Evolutionary conservation across 768 basidiomycete genomes (phyloP).

Genomic region (Naganishia vaughanmartiniae): DNA sequence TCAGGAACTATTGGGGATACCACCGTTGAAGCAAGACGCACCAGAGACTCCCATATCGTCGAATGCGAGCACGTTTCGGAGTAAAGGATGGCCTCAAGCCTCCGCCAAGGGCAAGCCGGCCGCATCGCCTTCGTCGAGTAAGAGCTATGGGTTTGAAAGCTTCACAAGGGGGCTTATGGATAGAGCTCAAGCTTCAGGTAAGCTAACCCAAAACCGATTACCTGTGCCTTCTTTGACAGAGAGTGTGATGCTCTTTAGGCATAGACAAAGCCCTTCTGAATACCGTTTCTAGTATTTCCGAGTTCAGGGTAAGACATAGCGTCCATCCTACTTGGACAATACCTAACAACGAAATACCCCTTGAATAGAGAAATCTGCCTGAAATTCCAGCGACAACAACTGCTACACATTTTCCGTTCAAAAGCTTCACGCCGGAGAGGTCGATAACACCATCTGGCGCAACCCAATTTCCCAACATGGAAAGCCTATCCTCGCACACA

Average conservation of each 20-base stretch:
- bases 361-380: constrained; percentile 75
- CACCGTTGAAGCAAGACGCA: constrained; percentile 42
- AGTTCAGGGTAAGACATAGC: constrained; percentile 42
- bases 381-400: constrained; percentile 71
- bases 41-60: constrained; percentile 21
- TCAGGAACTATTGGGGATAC: constrained; percentile 69
- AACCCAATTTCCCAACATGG: constrained; percentile 22
- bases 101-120: constrained; percentile 10
- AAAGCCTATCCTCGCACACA: constrained; percentile 31
- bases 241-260: background rate
- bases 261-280: constrained; percentile 48
- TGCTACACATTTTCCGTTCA: constrained; percentile 57
- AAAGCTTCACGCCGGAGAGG: constrained; percentile 24
- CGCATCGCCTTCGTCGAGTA: constrained; percentile 7
- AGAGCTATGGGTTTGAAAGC: constrained; percentile 38
- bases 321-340: background rate
- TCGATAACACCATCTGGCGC: background rate
- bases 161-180: constrained; percentile 49
- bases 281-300: constrained; percentile 40
- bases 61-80: constrained; percentile 12
- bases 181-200: constrained; percentile 60
- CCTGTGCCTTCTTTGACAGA: too few relatives aligned
- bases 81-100: constrained; percentile 54
- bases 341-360: constrained; percentile 11
- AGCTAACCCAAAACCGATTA: constrained; percentile 36